Base-by-base conservation (phyloP, 768 basidiomycete genomes). In the Mycena albidolilacea region DNA sequence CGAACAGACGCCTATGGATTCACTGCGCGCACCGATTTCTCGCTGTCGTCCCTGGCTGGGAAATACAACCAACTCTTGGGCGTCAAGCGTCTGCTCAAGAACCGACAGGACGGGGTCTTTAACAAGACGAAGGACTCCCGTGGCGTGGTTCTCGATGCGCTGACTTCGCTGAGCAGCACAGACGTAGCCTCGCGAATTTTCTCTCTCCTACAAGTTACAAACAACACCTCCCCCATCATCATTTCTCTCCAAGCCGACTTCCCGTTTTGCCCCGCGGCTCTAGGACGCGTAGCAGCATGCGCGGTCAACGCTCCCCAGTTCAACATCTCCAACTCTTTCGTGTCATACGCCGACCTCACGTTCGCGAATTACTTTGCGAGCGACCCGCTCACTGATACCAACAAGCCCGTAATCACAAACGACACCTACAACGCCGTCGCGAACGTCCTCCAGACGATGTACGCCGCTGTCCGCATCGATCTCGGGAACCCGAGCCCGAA, bases 401-500 rank as follows among this genome's bases (percentile, higher is more conserved):
- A 72, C 71, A 38, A 59, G 38, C 74, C 74, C 10, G 55, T 72
- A 19, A 64, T 70, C 38, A 38, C 38, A 5, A 66, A 67, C 59
- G 19, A 73, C 48, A 70, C 69, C 1, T 57, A 52, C 21, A 44
- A 35, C 39, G 68, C 77, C 7, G 21, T 79, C 21, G 39, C 68
- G 23, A 81, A 80, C 64, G 35, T 79, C 23, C 37, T 81, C 3
- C 80, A 81, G 60, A 43, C 64, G 23, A 50, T 79, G 6, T 73
- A 78, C 62, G 80, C 81, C n/a, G 72, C 76, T 8, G 63, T 79
- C 12, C 77, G 79, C 43, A 65, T 81, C 23, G 81, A 80, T 48
- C 68, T 81, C 5, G 81, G 81, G 12, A 80, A 79, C 57, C 76
- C 75, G 15, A 77, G 76, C 37, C 70, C 77, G 5, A 80, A 80